Conservation (phyloP, 148 eudicot species). For the Euryodendron excelsum region DNA sequence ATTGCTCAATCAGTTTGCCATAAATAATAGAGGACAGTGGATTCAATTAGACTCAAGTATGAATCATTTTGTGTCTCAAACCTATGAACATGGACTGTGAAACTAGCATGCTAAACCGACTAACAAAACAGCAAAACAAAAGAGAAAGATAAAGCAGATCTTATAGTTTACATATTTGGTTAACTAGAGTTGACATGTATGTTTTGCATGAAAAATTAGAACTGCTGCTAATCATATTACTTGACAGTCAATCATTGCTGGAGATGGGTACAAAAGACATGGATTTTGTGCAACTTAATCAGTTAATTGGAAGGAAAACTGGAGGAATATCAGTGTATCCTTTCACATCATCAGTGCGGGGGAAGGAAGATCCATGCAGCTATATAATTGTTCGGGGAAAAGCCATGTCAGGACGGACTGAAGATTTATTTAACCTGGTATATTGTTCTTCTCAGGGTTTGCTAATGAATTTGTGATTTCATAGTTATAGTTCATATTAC, state of each 20-base stretch:
- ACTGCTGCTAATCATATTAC: slow-evolving; percentile 16
- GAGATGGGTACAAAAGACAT: slow-evolving; percentile 98
- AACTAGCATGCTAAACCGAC: slow-evolving; percentile 4
- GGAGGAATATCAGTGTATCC: slow-evolving; percentile 98
- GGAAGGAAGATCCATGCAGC: slow-evolving; percentile 66
- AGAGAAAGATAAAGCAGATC: neutral
- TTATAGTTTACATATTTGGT: neutral
- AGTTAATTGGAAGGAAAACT: slow-evolving; percentile 94
- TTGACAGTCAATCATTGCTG: slow-evolving; percentile 83
- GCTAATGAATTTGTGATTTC: neutral
- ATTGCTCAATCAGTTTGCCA: neutral
- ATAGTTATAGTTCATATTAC: neutral
- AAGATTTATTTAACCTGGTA: slow-evolving; percentile 91
- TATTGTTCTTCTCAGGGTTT: neutral
- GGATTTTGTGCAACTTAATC: slow-evolving; percentile 96
- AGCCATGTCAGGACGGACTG: slow-evolving; percentile 92
- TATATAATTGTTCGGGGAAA: slow-evolving; percentile 87
- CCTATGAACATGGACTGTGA: neutral
- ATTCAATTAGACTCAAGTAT: neutral
- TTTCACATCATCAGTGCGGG: slow-evolving; percentile 77
- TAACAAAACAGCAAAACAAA: neutral
- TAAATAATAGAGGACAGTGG: neutral
- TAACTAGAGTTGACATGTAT: neutral
- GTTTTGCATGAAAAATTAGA: neutral
- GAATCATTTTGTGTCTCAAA: neutral